These are phyloP conservation scores for Cytospora paraplurivora DNA, from an alignment of 2,329 filamentous ascomycete species.

Conservation along the genomic window DNA sequence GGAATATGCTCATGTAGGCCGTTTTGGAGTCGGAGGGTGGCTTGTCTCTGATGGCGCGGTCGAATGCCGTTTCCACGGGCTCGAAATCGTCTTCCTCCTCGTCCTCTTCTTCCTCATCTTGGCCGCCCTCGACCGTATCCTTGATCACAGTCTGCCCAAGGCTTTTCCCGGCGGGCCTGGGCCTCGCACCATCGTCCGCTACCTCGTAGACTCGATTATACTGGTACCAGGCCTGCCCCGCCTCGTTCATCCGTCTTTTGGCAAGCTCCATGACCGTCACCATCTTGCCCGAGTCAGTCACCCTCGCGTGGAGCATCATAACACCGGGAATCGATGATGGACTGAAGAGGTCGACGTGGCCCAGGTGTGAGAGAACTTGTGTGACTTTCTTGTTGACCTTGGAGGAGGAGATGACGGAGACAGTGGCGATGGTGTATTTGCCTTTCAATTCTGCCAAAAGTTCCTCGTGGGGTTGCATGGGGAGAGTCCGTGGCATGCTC, in stretches of 20 bases:
- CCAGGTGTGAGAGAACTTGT: conserved; percentile 49
- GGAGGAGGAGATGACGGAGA: conserved; percentile 61
- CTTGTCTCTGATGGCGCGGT: conserved; percentile 50
- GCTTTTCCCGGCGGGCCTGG: not conserved
- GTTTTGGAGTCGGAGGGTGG: conserved; percentile 50
- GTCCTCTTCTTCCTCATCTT: conserved; percentile 35
- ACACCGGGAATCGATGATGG: conserved; percentile 36
- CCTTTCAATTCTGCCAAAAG: conserved; percentile 47
- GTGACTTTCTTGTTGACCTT: conserved; percentile 59
- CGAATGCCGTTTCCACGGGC: conserved; percentile 57
- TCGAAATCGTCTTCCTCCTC: conserved; percentile 56
- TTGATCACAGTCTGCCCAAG: conserved; percentile 39
- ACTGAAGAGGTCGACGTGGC: conserved; percentile 36
- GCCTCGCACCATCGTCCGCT: conserved; percentile 35
- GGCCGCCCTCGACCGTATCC: conserved; percentile 44
- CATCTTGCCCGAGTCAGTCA: conserved; percentile 61
- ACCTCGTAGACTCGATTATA: conserved; percentile 60
- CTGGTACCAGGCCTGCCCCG: conserved; percentile 54
- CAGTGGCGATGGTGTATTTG: conserved; percentile 53
- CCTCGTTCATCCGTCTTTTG: conserved; percentile 56
- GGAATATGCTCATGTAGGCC: conserved; percentile 59
- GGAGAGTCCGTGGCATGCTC: conserved; percentile 32
- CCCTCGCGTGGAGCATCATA: conserved; percentile 54
- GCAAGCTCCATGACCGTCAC: conserved; percentile 69
- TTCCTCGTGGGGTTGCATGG: conserved; percentile 43